Conservation (phyloP, 305 asterid species). For the Solanum aculeatissimum region DNA sequence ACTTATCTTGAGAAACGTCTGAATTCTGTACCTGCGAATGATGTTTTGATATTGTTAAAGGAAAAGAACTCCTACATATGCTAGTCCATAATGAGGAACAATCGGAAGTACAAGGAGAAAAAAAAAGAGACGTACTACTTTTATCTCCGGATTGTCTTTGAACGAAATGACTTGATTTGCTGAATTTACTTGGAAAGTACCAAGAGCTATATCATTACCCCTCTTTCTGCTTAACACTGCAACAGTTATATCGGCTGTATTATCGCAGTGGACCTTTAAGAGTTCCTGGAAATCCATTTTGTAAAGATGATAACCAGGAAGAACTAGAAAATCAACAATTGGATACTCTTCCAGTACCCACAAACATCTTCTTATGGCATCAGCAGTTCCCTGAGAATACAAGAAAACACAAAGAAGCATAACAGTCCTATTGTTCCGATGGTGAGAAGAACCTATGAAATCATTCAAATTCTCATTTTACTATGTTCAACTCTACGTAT, state of each 20-base stretch:
- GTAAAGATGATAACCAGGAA: slow-evolving; percentile 75
- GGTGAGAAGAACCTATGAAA: background rate
- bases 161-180: slow-evolving; percentile 36
- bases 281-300: slow-evolving; percentile 62
- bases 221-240: slow-evolving; percentile 23
- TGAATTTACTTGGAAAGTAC: slow-evolving; percentile 34
- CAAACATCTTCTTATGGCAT: slow-evolving; percentile 67
- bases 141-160: slow-evolving; percentile 17
- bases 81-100: background rate
- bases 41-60: slow-evolving; percentile 1
- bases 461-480: background rate
- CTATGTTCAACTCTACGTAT: too few relatives aligned
- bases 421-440: background rate
- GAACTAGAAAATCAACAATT: slow-evolving; percentile 43
- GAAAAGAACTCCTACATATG: background rate
- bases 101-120: slow-evolving; percentile 15
- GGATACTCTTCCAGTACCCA: slow-evolving; percentile 65
- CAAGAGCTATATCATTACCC: slow-evolving; percentile 29
- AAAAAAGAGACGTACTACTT: background rate
- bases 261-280: slow-evolving; percentile 33
- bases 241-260: slow-evolving; percentile 40
- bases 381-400: slow-evolving; percentile 59
- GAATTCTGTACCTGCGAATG: slow-evolving; percentile 24
- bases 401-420: background rate
- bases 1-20: background rate